Conservation (phyloP, 768 basidiomycete genomes). For the Tulasnella calospora region DNA sequence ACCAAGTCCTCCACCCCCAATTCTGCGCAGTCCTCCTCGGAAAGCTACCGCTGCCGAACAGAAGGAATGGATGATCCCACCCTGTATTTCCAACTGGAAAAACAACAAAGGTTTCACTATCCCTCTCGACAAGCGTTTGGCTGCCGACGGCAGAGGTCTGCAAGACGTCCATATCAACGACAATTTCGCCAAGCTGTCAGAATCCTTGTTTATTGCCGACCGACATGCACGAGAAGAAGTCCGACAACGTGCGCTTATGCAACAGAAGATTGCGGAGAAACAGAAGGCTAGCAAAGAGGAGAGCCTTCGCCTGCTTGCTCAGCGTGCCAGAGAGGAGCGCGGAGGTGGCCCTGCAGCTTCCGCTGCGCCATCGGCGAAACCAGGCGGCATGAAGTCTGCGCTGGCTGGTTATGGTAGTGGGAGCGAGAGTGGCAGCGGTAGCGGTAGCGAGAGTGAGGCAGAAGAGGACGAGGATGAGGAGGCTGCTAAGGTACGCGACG, state of each 20-base stretch:
- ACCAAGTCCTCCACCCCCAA: conserved; percentile 92
- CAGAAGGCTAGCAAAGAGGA: conserved; percentile 97
- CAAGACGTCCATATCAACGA: conserved; percentile 99
- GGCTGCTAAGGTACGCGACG: conserved; percentile 77
- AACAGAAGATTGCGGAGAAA: conserved; percentile 97
- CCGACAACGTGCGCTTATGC: conserved; percentile 92
- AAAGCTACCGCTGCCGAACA: conserved; percentile 96
- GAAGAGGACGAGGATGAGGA: conserved; percentile 56
- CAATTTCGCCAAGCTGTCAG: conserved; percentile 98
- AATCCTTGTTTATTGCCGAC: conserved; percentile 91
- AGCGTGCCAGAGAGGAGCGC: conserved; percentile 93
- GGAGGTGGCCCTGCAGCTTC: conserved; percentile 56
- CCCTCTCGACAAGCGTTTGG: conserved; percentile 93
- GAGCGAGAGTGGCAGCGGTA: conserved; percentile 47
- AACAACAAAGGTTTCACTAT: conserved; percentile 99
- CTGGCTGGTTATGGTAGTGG: conserved; percentile 86
- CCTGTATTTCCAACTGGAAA: conserved; percentile 99
- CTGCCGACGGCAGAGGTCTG: conserved; percentile 95
- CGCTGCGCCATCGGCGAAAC: conserved; percentile 36
- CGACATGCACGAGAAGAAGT: conserved; percentile 98
- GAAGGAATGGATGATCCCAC: conserved; percentile 99
- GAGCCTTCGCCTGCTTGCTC: conserved; percentile 86
- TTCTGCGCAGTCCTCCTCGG: conserved; percentile 88
- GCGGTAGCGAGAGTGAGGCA: conserved; percentile 51
- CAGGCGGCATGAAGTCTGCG: conserved; percentile 66